Evolutionary conservation across 495 filamentous ascomycete species (phyloP).

Genomic region (Thozetella sp.): DNA sequence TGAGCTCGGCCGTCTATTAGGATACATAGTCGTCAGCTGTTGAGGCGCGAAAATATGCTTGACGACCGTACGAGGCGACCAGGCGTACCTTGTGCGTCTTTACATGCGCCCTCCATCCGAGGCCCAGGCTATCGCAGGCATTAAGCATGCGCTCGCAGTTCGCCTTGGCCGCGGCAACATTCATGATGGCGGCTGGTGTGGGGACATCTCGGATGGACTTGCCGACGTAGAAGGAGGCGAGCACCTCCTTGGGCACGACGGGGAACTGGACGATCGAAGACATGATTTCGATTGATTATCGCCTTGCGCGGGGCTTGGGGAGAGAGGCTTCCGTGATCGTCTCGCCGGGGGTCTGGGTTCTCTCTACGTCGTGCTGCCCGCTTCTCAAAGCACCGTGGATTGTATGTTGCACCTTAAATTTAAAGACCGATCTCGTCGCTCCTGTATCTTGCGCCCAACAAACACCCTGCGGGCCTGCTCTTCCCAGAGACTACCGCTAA

Average conservation of each 20-base stretch:
- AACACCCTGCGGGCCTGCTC: too few species aligned
- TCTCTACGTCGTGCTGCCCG: too few species aligned
- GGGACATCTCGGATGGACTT: slow-evolving; percentile 61
- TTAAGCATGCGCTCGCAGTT: slow-evolving; percentile 79
- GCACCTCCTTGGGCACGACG: slow-evolving; percentile 35
- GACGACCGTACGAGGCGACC: background rate
- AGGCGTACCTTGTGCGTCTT: slow-evolving; percentile 80
- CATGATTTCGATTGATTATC: too few species aligned
- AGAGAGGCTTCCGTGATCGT: too few species aligned
- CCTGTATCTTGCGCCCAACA: too few species aligned
- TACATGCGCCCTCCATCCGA: slow-evolving; percentile 79
- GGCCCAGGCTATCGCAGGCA: slow-evolving; percentile 54
- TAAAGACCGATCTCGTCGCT: too few species aligned
- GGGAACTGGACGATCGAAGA: background rate
- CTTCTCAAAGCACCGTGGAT: too few species aligned
- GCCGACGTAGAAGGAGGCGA: slow-evolving; percentile 57
- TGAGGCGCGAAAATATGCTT: background rate
- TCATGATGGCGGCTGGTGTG: slow-evolving; percentile 71
- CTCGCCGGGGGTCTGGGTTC: too few species aligned
- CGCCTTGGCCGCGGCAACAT: slow-evolving; percentile 63
- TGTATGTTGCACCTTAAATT: too few species aligned
- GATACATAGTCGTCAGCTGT: slow-evolving; percentile 4
- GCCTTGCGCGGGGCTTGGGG: too few species aligned
- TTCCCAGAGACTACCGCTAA: too few species aligned
- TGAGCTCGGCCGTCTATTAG: slow-evolving; percentile 62